Evolutionary conservation across 2,329 filamentous ascomycete species (phyloP).

Genomic region (Hymenotorrendiella dingleyae): DNA sequence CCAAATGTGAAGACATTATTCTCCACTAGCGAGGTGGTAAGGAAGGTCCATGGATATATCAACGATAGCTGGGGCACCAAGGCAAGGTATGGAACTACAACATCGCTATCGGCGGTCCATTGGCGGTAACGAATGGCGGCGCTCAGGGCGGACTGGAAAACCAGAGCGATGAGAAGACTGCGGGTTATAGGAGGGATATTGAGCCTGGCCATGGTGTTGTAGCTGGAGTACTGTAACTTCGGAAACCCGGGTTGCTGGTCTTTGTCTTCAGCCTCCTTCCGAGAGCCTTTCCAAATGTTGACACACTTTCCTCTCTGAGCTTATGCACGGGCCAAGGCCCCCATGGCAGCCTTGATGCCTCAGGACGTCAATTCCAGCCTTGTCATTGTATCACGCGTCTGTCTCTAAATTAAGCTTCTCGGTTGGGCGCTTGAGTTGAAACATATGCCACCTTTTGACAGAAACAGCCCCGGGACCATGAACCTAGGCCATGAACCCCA

Average conservation of each 20-base stretch:
- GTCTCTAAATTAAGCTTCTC: too few species aligned
- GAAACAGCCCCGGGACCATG: too few species aligned
- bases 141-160: slow-evolving; percentile 77
- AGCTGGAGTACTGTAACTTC: too few species aligned
- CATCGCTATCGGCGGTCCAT: slow-evolving; percentile 56
- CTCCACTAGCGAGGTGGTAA: slow-evolving; percentile 83
- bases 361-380: too few species aligned
- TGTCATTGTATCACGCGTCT: too few species aligned
- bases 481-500: too few species aligned
- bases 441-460: too few species aligned
- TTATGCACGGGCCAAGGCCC: too few species aligned
- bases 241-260: too few species aligned
- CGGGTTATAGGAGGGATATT: slow-evolving; percentile 92
- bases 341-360: too few species aligned
- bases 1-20: slow-evolving; percentile 83
- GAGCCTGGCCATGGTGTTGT: slow-evolving; percentile 65
- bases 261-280: background rate
- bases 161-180: slow-evolving; percentile 66
- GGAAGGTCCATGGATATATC: slow-evolving; percentile 87
- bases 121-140: slow-evolving; percentile 69
- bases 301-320: too few species aligned
- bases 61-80: slow-evolving; percentile 79
- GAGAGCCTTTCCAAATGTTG: background rate
- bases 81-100: slow-evolving; percentile 79
- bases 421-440: too few species aligned